phyloP scores from a whole-genome alignment of 176 grass and related monocot species.

The Oryza meridionalis region DNA sequence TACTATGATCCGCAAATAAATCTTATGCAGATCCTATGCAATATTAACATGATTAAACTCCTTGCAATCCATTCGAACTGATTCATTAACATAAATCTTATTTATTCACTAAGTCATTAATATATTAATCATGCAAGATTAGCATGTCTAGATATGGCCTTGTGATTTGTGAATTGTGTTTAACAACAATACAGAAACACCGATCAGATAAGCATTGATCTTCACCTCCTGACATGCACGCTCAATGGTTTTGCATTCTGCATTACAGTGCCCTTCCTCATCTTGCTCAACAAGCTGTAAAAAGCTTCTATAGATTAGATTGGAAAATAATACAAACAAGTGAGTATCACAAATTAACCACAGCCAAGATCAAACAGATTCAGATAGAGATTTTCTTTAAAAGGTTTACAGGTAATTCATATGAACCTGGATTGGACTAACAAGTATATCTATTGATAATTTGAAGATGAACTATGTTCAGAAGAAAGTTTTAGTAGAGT shows the following conservation, averaged over 20 bases:
- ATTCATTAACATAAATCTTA: not conserved
- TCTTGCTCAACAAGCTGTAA: slow-evolving; percentile 92
- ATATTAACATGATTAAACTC: not conserved
- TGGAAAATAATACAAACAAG: not conserved
- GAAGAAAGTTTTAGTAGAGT: not conserved
- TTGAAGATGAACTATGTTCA: not conserved
- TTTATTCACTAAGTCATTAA: slow-evolving; percentile 1
- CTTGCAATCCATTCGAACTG: not conserved
- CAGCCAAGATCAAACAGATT: not conserved
- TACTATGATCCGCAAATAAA: not conserved
- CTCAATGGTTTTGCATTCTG: slow-evolving; percentile 95
- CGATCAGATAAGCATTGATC: not conserved
- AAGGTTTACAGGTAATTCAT: not conserved
- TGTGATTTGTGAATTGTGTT: not conserved
- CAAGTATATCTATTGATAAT: not conserved
- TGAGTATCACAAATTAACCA: not conserved
- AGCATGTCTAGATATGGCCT: not conserved
- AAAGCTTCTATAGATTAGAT: slow-evolving; percentile 21
- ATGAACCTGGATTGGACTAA: not conserved
- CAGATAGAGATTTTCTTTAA: not conserved
- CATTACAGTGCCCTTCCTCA: slow-evolving; percentile 87
- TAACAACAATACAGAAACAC: not conserved
- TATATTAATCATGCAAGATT: not conserved
- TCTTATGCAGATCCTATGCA: not conserved
- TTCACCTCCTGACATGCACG: slow-evolving; percentile 91